These are phyloP conservation scores for Kodamaea lidongshanica DNA, from an alignment of 805 yeast species.

Conservation along the genomic window DNA sequence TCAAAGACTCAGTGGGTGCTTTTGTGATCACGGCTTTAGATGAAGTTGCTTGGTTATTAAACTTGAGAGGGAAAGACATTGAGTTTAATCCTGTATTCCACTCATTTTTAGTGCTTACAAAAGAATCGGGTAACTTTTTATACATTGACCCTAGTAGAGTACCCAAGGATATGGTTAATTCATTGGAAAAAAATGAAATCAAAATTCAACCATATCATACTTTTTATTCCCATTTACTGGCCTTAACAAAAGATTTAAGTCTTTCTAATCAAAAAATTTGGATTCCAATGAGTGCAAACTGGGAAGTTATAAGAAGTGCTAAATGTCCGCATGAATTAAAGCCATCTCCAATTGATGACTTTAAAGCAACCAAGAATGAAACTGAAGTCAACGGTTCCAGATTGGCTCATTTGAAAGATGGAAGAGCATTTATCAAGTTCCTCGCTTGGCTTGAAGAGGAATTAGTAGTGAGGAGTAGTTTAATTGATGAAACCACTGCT, in stretches of 20 bases:
- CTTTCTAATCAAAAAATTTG: slow-evolving; percentile 25
- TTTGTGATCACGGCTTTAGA: slow-evolving; percentile 43
- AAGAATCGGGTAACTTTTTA: slow-evolving; percentile 26
- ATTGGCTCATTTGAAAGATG: slow-evolving; percentile 52
- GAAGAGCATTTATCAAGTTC: slow-evolving; percentile 47
- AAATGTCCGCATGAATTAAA: slow-evolving; percentile 24
- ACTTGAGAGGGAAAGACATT: slow-evolving; percentile 50
- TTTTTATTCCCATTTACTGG: slow-evolving; percentile 40
- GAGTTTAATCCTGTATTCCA: slow-evolving; percentile 51
- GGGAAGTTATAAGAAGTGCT: slow-evolving; percentile 35
- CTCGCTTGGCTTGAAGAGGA: slow-evolving; percentile 57
- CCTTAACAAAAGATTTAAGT: slow-evolving; percentile 31
- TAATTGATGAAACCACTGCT: slow-evolving; percentile 55
- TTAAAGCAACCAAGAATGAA: slow-evolving; percentile 48
- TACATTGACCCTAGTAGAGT: slow-evolving; percentile 41
- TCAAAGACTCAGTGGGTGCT: slow-evolving; percentile 22
- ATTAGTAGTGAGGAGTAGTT: slow-evolving; percentile 33
- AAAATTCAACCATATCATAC: slow-evolving; percentile 37
- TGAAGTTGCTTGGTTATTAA: slow-evolving; percentile 49
- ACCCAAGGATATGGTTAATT: slow-evolving; percentile 20
- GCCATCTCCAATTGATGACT: slow-evolving; percentile 40
- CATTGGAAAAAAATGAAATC: slow-evolving; percentile 21
- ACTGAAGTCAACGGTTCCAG: slow-evolving; percentile 47
- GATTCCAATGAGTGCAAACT: slow-evolving; percentile 29
- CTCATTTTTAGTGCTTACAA: slow-evolving; percentile 32